Percentiles rank a stretch among this genome's conserved stretches.
Evolutionary conservation across 768 basidiomycete genomes (phyloP).

Genomic region (Serpula lacrymans): DNA sequence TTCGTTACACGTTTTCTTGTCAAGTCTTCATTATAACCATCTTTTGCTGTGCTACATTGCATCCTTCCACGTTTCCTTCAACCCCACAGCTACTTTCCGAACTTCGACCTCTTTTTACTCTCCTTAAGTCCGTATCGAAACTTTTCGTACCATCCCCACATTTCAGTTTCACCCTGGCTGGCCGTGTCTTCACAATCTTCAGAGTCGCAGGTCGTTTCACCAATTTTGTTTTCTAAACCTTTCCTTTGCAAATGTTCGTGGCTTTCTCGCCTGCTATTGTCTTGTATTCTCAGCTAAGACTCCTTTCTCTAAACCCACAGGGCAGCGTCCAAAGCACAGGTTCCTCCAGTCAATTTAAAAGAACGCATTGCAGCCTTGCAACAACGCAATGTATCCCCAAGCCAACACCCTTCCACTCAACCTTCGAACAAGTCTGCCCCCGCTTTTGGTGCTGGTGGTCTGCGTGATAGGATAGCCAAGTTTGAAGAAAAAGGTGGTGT

Average conservation of each 20-base stretch:
- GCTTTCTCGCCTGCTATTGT: too few species aligned
- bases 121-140: too few species aligned
- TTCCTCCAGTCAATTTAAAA: constrained; percentile 53
- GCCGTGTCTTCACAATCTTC: constrained; percentile 13
- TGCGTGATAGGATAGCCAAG: constrained; percentile 72
- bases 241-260: too few species aligned
- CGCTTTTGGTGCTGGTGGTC: constrained; percentile 24
- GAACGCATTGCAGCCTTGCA: constrained; percentile 83
- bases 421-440: constrained; percentile 27
- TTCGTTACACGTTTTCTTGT: constrained; percentile 3
- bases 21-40: constrained; percentile 3
- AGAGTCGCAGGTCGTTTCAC: constrained; percentile 20
- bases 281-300: background rate
- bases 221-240: constrained; percentile 6
- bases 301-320: constrained; percentile 19
- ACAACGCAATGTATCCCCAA: constrained; percentile 40
- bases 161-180: constrained; percentile 14
- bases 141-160: too few species aligned
- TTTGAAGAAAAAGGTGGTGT: constrained; percentile 78
- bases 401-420: constrained; percentile 30
- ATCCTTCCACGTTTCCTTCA: background rate
- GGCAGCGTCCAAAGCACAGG: constrained; percentile 23
- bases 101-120: constrained; percentile 6
- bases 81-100: background rate
- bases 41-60: background rate